Base-by-base conservation (phyloP, 1,139 yeast genomes). In the Hansenula lynferdii region DNA sequence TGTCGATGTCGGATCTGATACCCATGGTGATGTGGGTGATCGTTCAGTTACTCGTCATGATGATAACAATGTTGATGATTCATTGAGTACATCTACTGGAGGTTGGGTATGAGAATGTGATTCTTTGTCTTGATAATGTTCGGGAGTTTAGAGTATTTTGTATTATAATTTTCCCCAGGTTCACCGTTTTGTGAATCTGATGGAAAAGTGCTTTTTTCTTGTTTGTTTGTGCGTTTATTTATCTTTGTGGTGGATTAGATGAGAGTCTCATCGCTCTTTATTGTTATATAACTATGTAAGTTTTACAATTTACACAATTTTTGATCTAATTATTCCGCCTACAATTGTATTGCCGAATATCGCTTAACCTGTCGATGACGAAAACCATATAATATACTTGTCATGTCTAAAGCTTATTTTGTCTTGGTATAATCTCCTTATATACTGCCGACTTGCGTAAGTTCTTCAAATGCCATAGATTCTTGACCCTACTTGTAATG, bases 381-480 rank as follows among this genome's bases (percentile, higher is more conserved):
- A 21, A 21, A 7, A 21, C 9, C 9, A 21, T 21, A 21, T 5
- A 28, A 11, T 9, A n/a, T n/a, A n/a, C n/a, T n/a, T n/a, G n/a
- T n/a, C n/a, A n/a, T n/a, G 18, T 23, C 8, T 44, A 46, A n/a
- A 47, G 37, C 29, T 47, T 45, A 32, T 37, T 39, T 11, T n/a
- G n/a, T n/a, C n/a, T n/a, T n/a, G n/a, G n/a, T n/a, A n/a, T n/a
- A n/a, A n/a, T n/a, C n/a, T n/a, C n/a, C n/a, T n/a, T n/a, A n/a
- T n/a, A n/a, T n/a, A n/a, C n/a, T n/a, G n/a, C 4, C 5, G 26
- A 12, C 6, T 14, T 24, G 10, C n/a, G 53, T 2, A 42, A 43
- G 18, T 42, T 47, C 22, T 36, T 47, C 27, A 53, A 42, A 4
- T 50, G 42, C 57, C 57, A 53, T 8, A 51, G 39, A 31, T 45